These are phyloP conservation scores for Podila epigama DNA, from an alignment of 192 early-diverging fungal species.

Conservation along the genomic window DNA sequence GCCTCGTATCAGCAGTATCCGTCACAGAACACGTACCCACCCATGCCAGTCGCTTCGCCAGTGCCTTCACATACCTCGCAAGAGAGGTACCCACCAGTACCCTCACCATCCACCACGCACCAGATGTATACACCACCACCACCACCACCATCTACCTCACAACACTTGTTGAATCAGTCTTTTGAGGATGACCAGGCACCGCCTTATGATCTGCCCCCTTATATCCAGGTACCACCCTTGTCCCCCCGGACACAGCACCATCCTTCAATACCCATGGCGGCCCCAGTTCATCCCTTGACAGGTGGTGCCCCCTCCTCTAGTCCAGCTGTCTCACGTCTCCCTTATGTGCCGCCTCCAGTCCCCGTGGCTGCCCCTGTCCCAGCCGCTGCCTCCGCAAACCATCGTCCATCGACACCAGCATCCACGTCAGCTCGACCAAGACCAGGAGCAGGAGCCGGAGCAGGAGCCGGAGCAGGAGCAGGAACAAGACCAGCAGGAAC, in stretches of 20 bases:
- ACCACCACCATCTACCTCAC: neutral
- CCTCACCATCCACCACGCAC: neutral
- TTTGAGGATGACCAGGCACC: too few species aligned
- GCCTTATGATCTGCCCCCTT: neutral
- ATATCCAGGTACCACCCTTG: neutral
- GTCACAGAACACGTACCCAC: too few species aligned
- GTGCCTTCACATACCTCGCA: neutral
- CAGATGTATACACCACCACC: neutral
- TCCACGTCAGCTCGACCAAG: too few species aligned
- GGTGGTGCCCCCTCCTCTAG: too few species aligned
- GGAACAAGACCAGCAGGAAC: too few species aligned
- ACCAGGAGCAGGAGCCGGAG: too few species aligned
- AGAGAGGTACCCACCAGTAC: neutral
- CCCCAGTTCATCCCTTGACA: neutral
- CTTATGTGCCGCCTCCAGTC: neutral
- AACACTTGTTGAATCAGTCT: too few species aligned
- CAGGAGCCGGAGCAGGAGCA: too few species aligned
- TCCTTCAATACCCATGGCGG: neutral
- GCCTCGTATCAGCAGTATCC: neutral
- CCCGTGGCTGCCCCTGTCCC: neutral
- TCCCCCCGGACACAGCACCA: neutral
- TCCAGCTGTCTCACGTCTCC: neutral
- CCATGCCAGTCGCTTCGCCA: neutral
- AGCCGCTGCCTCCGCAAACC: neutral
- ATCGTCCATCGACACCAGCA: too few species aligned